A percentile compares a stretch with the other conserved stretches of the same genome.
phyloP scores from a whole-genome alignment of 2,329 filamentous ascomycete species.

The Hypocrella siamensis region DNA sequence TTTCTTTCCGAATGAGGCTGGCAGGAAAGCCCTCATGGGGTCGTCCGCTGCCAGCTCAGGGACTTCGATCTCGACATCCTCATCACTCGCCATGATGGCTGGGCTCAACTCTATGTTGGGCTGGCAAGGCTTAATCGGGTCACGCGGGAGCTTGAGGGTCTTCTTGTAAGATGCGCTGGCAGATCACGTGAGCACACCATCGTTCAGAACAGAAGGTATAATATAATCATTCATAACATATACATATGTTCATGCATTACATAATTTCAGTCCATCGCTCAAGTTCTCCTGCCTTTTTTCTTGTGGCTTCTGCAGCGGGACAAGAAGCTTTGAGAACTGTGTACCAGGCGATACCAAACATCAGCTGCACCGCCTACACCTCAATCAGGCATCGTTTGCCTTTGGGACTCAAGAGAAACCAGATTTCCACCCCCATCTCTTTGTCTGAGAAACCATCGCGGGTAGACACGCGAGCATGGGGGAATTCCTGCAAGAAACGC shows the following conservation, averaged over 20 bases:
- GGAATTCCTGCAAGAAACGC: constrained; percentile 33
- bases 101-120: constrained; percentile 2
- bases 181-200: not conserved
- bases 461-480: constrained; percentile 14
- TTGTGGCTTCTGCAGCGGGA: not conserved
- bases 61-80: constrained; percentile 40
- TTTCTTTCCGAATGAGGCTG: constrained; percentile 74
- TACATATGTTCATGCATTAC: not conserved
- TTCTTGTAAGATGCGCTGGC: not conserved
- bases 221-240: not conserved
- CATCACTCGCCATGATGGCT: constrained; percentile 39
- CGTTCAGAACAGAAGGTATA: not conserved
- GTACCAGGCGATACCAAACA: no score
- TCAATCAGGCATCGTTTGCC: constrained; percentile 16
- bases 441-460: constrained; percentile 17
- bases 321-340: no score
- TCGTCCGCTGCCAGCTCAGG: constrained; percentile 45
- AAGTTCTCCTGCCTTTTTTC: not conserved
- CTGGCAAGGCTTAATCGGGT: not conserved
- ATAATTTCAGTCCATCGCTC: no score
- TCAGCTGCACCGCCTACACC: not conserved
- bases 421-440: constrained; percentile 18
- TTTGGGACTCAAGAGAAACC: constrained; percentile 17
- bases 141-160: no score
- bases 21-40: constrained; percentile 62